These are phyloP conservation scores for Agastache rugosa DNA, from an alignment of 257 asterid species.

Conservation along the genomic window DNA sequence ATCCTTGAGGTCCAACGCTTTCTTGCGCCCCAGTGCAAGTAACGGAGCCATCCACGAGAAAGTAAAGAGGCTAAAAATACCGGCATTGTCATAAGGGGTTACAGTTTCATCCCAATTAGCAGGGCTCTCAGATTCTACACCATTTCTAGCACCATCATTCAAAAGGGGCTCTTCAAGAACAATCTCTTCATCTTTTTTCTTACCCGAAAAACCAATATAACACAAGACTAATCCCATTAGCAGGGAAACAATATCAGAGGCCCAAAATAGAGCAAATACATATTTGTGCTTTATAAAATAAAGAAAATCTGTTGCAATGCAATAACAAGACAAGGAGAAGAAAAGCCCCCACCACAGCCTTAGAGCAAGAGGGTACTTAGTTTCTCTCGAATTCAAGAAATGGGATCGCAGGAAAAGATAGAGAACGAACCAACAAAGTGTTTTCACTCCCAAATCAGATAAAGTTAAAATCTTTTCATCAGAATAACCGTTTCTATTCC, in stretches of 20 bases:
- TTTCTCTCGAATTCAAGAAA: slow-evolving; percentile 45
- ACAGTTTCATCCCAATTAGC: slow-evolving; percentile 65
- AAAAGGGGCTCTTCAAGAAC: slow-evolving; percentile 72
- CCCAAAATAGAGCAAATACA: slow-evolving; percentile 57
- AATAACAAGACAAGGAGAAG: slow-evolving; percentile 65
- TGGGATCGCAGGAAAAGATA: slow-evolving; percentile 55
- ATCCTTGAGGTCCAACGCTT: slow-evolving; percentile 80
- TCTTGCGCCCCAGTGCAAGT: slow-evolving; percentile 68
- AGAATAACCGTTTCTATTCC: slow-evolving; percentile 72
- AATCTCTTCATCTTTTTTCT: slow-evolving; percentile 39
- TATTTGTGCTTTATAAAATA: slow-evolving; percentile 45
- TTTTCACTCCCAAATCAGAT: slow-evolving; percentile 60
- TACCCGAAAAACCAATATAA: slow-evolving; percentile 52
- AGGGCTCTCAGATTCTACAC: slow-evolving; percentile 40
- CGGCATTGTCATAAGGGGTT: slow-evolving; percentile 77
- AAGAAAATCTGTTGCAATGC: slow-evolving; percentile 62
- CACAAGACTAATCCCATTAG: slow-evolving; percentile 59
- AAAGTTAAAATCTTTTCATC: slow-evolving; percentile 67
- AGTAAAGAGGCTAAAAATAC: slow-evolving; percentile 59
- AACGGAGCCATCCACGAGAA: slow-evolving; percentile 84
- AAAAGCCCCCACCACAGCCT: slow-evolving; percentile 80
- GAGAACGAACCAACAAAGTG: slow-evolving; percentile 64
- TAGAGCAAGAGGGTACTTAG: slow-evolving; percentile 61
- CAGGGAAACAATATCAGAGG: slow-evolving; percentile 60
- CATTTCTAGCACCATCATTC: slow-evolving; percentile 46